Percentiles rank a stretch among this genome's conserved stretches.
These are phyloP conservation scores for Heterobasidion irregulare DNA, from an alignment of 1,284 basidiomycete genomes.

Conservation along the genomic window DNA sequence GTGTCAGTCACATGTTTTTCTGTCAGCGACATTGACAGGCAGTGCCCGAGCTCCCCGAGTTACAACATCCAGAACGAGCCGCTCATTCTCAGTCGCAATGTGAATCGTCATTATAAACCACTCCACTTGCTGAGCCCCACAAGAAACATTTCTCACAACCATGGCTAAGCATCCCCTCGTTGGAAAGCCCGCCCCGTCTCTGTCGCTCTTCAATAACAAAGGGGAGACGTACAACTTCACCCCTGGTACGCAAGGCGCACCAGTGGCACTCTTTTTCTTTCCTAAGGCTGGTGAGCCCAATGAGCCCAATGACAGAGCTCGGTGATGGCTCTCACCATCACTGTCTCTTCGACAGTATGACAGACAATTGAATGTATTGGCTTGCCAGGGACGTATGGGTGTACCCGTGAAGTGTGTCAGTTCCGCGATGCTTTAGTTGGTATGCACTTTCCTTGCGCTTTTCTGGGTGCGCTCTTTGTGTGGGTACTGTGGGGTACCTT, in stretches of 20 bases:
- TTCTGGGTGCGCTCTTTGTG: not conserved
- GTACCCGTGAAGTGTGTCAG: slow-evolving; percentile 71
- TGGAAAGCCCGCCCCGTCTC: slow-evolving; percentile 39
- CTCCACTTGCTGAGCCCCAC: no score
- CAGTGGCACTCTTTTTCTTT: slow-evolving; percentile 70
- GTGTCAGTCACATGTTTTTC: no score
- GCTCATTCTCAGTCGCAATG: no score
- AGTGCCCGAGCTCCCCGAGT: no score
- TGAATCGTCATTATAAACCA: no score
- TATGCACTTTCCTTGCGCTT: slow-evolving; percentile 20
- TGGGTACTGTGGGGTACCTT: not conserved
- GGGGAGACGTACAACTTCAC: slow-evolving; percentile 41
- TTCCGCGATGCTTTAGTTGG: slow-evolving; percentile 70
- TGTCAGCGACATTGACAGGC: no score
- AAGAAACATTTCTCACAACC: not conserved
- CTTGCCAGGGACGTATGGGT: slow-evolving; percentile 55
- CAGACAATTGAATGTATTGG: not conserved
- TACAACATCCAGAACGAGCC: not conserved
- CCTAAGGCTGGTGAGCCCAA: slow-evolving; percentile 44
- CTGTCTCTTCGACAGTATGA: not conserved
- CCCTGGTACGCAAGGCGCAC: slow-evolving; percentile 35
- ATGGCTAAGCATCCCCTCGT: slow-evolving; percentile 35
- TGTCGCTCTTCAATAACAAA: slow-evolving; percentile 40
- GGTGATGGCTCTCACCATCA: not conserved
- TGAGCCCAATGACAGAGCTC: not conserved